A percentile compares a stretch with the other conserved stretches of the same genome.
Evolutionary conservation across 352 stramenopile species (phyloP).

Genomic region (Globisporangium alternatum): DNA sequence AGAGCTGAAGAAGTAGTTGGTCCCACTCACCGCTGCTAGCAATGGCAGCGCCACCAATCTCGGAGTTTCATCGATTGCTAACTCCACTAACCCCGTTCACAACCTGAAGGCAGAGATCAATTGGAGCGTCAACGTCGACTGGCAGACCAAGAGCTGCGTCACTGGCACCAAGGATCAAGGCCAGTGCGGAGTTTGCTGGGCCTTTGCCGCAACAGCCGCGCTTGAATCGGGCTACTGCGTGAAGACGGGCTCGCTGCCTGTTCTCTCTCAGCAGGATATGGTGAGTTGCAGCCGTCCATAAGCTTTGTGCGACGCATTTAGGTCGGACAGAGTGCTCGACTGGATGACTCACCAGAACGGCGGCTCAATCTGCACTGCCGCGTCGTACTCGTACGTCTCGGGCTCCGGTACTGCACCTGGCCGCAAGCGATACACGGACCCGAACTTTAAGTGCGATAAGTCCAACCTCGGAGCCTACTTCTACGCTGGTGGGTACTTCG

Average conservation of each 20-base stretch:
- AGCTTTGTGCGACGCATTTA: not conserved
- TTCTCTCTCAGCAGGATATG: constrained; percentile 21
- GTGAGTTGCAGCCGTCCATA: constrained; percentile 6
- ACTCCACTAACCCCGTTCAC: not conserved
- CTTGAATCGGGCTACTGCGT: not conserved
- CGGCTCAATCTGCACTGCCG: constrained; percentile 19
- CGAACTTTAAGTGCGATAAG: constrained; percentile 10
- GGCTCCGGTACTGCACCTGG: not conserved
- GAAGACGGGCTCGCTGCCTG: not conserved
- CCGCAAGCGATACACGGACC: constrained; percentile 16
- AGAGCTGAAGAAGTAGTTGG: not conserved
- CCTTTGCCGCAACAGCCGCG: not conserved
- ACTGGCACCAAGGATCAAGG: not conserved
- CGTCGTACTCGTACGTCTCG: constrained; percentile 17
- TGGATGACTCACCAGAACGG: constrained; percentile 16
- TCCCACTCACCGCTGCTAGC: not conserved
- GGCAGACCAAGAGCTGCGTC: not conserved
- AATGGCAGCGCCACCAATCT: not conserved
- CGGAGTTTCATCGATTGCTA: not conserved
- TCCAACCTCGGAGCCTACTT: constrained; percentile 12
- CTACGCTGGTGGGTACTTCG: not conserved
- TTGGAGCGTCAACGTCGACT: not conserved
- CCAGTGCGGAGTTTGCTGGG: not conserved
- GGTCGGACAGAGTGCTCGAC: not conserved
- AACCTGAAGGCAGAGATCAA: not conserved